Evolutionary conservation across 139 green algal genomes (phyloP), one percentile per base, ranked within the genome.

Genomic region (Chlorella sp.): DNA sequence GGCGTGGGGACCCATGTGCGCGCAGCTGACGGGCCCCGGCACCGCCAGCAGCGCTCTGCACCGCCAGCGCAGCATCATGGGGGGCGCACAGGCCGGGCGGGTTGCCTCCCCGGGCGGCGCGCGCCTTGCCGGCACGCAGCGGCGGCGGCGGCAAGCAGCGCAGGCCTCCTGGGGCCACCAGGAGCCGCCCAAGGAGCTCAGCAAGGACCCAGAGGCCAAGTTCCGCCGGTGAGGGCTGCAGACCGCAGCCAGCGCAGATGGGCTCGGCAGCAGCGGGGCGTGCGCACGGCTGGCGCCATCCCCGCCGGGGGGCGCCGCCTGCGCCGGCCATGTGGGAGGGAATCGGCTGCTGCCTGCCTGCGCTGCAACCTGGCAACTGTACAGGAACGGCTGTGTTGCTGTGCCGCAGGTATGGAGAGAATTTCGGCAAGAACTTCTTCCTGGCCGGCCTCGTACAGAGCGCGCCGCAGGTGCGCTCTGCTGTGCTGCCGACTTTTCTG

Each of bases 391-490:
- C 44, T 62, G 20, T 41, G 3, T 44, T 28, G 39, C 38, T 23
- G 39, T 32, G 39, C 36, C 44, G 67, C 36, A 84, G 78, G 21
- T 91, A 89, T 64, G 88, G 88, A 38, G 64, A 83, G 60, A 30
- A 88, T 55, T 91, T 87, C 70, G 88, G 88, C 4, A 74, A 85
- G 78, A 32, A 55, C 69, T 79, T 56, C 51, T 55, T 78, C 60
- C 74, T 87, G 47, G 30, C 28, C 4, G 80, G 73, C 55, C 90
- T 93, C 78, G 69, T 97, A 4, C 81, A 90, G 0, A 72, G 69
- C 32, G 94, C 87, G 32, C 94, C 94, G 1, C 87, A 90, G 36
- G 87, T 97, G 51, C 13, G 51, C 51, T 9, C 44, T 51, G 44
- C 44, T 51, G 7, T 16, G 7, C 44, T 51, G 44, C 44, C 9